Percentiles rank a stretch among this genome's conserved stretches.
Conservation (phyloP, 257 asterid genomes). For the Primulina tabacum region DNA sequence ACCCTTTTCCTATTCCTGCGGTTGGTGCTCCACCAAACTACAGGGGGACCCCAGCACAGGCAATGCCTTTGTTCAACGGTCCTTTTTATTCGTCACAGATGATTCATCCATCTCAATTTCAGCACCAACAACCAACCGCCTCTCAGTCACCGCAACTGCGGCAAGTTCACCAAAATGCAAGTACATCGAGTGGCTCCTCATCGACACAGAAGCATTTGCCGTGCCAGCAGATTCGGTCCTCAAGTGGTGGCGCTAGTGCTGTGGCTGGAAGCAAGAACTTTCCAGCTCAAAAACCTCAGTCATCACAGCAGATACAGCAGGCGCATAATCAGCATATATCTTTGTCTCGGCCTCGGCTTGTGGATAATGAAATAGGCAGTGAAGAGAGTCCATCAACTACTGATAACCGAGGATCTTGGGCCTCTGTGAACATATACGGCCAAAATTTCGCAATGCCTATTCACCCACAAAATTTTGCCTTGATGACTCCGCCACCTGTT, state of each 20-base stretch:
- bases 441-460: conserved; percentile 64
- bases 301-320: conserved; percentile 47
- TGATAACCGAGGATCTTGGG: conserved; percentile 58
- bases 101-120: conserved; percentile 75
- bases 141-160: conserved; percentile 44
- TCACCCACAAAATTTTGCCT: conserved; percentile 64
- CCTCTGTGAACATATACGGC: conserved; percentile 55
- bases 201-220: conserved; percentile 75
- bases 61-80: conserved; percentile 81
- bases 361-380: conserved; percentile 49
- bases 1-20: conserved; percentile 73
- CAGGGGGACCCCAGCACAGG: conserved; percentile 69
- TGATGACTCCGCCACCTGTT: conserved; percentile 59
- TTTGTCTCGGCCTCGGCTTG: conserved; percentile 38
- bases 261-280: conserved; percentile 41
- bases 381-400: conserved; percentile 62
- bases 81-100: conserved; percentile 79
- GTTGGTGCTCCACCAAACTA: conserved; percentile 72
- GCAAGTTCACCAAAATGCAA: conserved; percentile 53
- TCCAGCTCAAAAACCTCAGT: conserved; percentile 45
- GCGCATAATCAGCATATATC: conserved; percentile 47
- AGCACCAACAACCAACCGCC: conserved; percentile 40
- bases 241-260: conserved; percentile 32
- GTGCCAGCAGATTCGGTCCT: conserved; percentile 53
- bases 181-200: conserved; percentile 51